A percentile compares a stretch with the other conserved stretches of the same genome.
phyloP scores from a whole-genome alignment of 148 eudicot genomes.

The Cornus suecica region DNA sequence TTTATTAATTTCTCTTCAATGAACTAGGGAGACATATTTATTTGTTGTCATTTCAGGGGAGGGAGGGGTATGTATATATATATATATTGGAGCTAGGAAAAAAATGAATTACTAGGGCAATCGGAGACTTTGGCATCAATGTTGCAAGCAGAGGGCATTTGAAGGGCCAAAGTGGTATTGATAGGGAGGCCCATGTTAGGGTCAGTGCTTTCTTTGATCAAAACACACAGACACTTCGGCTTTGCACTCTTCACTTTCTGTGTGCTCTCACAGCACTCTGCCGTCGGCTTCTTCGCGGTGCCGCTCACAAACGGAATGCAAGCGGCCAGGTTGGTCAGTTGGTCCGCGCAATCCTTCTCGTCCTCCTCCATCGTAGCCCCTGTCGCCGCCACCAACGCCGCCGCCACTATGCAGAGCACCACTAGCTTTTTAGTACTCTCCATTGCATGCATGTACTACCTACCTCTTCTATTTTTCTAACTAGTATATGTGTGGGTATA shows the following conservation, averaged over 20 bases:
- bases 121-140: constrained; percentile 40
- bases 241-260: constrained; percentile 29
- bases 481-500: too few relatives aligned
- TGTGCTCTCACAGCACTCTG: constrained; percentile 29
- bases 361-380: constrained; percentile 28
- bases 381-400: constrained; percentile 7
- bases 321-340: constrained; percentile 29
- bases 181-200: constrained; percentile 41
- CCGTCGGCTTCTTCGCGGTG: constrained; percentile 36
- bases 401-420: constrained; percentile 9
- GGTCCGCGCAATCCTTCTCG: constrained; percentile 43
- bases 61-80: neutral
- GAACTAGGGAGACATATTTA: too few relatives aligned
- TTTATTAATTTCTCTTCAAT: too few relatives aligned
- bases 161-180: constrained; percentile 42
- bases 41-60: neutral
- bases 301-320: constrained; percentile 47
- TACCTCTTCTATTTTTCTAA: neutral
- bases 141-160: constrained; percentile 41
- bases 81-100: too few relatives aligned
- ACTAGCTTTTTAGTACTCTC: constrained; percentile 15
- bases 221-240: constrained; percentile 44
- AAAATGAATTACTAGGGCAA: constrained; percentile 35
- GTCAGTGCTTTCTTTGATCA: constrained; percentile 43
- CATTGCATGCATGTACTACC: constrained; percentile 10